Conservation (phyloP, 2,329 filamentous ascomycete genomes). For the Fusarium bactridioides region DNA sequence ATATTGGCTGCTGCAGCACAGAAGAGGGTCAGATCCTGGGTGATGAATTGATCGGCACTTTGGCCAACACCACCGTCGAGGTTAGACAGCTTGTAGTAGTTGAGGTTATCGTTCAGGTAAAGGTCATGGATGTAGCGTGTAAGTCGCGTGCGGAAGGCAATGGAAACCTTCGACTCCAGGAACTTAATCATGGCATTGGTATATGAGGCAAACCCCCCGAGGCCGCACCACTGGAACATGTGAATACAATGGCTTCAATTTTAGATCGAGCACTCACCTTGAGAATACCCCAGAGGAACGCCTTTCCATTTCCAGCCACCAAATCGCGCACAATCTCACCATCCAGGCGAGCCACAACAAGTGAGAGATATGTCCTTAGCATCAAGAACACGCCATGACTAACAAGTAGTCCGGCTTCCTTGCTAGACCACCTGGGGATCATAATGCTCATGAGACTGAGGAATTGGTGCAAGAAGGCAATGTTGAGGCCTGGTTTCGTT, state of each 20-base stretch:
- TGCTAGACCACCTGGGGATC: constrained; percentile 94
- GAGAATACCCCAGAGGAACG: constrained; percentile 85
- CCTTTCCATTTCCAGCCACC: constrained; percentile 90
- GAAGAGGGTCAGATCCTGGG: constrained; percentile 94
- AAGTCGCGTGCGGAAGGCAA: constrained; percentile 93
- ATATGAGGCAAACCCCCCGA: constrained; percentile 93
- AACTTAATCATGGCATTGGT: constrained; percentile 99
- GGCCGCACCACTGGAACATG: constrained; percentile 77
- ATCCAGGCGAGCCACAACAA: constrained; percentile 91
- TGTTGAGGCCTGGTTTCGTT: constrained; percentile 91
- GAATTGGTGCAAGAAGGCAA: constrained; percentile 97
- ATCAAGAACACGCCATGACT: constrained; percentile 91
- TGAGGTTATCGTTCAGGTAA: constrained; percentile 92
- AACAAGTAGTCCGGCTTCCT: constrained; percentile 88
- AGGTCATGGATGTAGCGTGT: constrained; percentile 97
- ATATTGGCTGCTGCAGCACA: constrained; percentile 90
- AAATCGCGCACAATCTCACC: constrained; percentile 96
- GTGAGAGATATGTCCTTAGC: constrained; percentile 89
- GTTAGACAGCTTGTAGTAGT: constrained; percentile 95
- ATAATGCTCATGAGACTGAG: constrained; percentile 96
- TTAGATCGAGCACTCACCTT: constrained; percentile 61
- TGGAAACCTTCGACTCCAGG: constrained; percentile 96
- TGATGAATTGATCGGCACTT: constrained; percentile 95
- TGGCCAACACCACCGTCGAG: constrained; percentile 92
- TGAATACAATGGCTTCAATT: background rate